Conservation (phyloP, 768 basidiomycete species). For the Serendipita vermifera region DNA sequence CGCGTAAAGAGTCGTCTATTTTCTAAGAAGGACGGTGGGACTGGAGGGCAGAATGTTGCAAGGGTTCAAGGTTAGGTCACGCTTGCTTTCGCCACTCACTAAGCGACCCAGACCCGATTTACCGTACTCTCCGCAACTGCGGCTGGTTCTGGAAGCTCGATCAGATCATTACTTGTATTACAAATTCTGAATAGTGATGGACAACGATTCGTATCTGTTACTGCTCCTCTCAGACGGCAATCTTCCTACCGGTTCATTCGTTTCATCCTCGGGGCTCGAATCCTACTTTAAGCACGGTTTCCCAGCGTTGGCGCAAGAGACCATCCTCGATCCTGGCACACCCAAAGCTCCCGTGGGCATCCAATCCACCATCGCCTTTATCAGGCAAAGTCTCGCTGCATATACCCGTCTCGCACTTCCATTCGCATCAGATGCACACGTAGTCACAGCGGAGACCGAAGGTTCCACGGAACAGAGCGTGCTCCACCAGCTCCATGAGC, state of each 20-base stretch:
- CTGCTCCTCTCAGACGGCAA: conserved; percentile 82
- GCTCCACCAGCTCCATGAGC: conserved; percentile 33
- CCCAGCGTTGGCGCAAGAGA: conserved; percentile 15
- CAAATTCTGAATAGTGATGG: not conserved
- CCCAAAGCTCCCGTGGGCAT: conserved; percentile 23
- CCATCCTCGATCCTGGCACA: conserved; percentile 23
- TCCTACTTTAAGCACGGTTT: conserved; percentile 84
- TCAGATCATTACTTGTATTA: too few species aligned
- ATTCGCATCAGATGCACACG: conserved; percentile 66
- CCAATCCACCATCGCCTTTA: conserved; percentile 34
- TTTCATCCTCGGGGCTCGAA: conserved; percentile 87
- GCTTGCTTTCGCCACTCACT: conserved; percentile 5
- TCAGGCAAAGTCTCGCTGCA: conserved; percentile 58
- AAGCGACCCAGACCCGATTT: not conserved
- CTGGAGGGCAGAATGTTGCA: not conserved
- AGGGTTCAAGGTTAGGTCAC: not conserved
- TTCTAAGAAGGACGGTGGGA: too few species aligned
- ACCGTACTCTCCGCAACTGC: too few species aligned
- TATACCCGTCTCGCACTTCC: conserved; percentile 67
- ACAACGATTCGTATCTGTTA: conserved; percentile 51
- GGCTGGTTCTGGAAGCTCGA: too few species aligned
- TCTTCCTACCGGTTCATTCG: conserved; percentile 93
- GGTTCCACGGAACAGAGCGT: conserved; percentile 16
- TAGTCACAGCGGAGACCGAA: conserved; percentile 21
- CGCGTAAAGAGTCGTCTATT: not conserved